Percentiles rank a stretch among this genome's conserved stretches.
Evolutionary conservation across 345 rosid species (phyloP).

Genomic region (Euphorbia lathyris): DNA sequence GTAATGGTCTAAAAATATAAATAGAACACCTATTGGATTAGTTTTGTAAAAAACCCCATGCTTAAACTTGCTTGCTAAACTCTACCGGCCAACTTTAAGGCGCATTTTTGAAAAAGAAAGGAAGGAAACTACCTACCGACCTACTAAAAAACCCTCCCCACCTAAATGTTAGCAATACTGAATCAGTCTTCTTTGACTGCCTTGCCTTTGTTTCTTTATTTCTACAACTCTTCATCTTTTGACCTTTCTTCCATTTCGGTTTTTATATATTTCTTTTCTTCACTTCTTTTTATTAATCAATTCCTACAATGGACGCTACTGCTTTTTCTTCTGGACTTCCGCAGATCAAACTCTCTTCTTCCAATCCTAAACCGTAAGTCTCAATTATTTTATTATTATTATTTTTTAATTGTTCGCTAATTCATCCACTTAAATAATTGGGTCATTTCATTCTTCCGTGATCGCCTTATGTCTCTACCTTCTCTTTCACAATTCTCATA

Average conservation of each 20-base stretch:
- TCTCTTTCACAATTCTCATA: background rate
- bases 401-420: background rate
- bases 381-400: background rate
- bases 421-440: background rate
- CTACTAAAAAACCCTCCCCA: no score
- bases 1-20: no score
- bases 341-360: conserved; percentile 5
- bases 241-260: background rate
- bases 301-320: conserved; percentile 19
- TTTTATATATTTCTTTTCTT: background rate
- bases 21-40: no score
- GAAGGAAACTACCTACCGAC: no score
- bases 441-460: background rate
- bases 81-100: no score
- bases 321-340: conserved; percentile 7
- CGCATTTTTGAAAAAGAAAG: no score
- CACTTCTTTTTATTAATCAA: background rate
- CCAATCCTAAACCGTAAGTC: conserved; percentile 11
- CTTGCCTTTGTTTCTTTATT: background rate
- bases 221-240: background rate
- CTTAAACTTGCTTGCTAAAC: no score
- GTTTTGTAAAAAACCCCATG: no score
- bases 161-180: no score
- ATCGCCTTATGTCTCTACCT: background rate
- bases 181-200: background rate